phyloP scores from a whole-genome alignment of 2,329 filamentous ascomycete species.

The Cladosporium cucumerinum region DNA sequence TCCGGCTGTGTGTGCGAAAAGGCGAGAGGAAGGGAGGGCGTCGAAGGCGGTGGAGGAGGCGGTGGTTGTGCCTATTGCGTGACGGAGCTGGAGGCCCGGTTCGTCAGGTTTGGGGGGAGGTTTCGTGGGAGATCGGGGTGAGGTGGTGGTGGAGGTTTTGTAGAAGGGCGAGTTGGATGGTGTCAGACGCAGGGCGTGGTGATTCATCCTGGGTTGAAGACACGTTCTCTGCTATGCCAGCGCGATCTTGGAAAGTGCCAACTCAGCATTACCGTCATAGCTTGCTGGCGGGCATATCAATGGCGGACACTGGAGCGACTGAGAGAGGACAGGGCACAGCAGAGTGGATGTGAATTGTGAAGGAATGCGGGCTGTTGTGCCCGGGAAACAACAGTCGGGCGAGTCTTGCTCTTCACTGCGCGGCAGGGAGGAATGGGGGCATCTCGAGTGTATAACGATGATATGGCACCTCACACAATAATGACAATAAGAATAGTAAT shows the following conservation, averaged over 20 bases:
- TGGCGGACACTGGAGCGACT: neutral
- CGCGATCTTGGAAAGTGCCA: slow-evolving; percentile 23
- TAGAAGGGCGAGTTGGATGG: slow-evolving; percentile 69
- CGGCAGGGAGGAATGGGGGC: too few species aligned
- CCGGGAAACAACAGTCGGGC: slow-evolving; percentile 10
- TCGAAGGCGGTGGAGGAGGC: slow-evolving; percentile 83
- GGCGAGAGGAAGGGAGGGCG: slow-evolving; percentile 63
- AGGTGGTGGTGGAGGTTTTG: slow-evolving; percentile 51
- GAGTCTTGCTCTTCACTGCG: neutral
- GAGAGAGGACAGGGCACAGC: neutral
- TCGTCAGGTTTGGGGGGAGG: slow-evolving; percentile 39
- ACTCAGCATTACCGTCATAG: slow-evolving; percentile 19
- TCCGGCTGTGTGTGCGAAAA: slow-evolving; percentile 87
- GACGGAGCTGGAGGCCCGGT: slow-evolving; percentile 64
- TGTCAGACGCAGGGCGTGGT: slow-evolving; percentile 49
- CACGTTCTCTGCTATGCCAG: slow-evolving; percentile 19
- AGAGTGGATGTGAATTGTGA: neutral
- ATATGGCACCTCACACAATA: neutral
- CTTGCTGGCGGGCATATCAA: slow-evolving; percentile 13
- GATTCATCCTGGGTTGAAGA: slow-evolving; percentile 38
- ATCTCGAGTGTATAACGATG: neutral
- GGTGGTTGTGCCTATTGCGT: slow-evolving; percentile 89
- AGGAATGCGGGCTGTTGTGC: slow-evolving; percentile 11
- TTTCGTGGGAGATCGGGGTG: slow-evolving; percentile 60
- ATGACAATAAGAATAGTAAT: neutral